These are phyloP conservation scores for Quercus cerris DNA, from an alignment of 306 rosid species.

Conservation along the genomic window DNA sequence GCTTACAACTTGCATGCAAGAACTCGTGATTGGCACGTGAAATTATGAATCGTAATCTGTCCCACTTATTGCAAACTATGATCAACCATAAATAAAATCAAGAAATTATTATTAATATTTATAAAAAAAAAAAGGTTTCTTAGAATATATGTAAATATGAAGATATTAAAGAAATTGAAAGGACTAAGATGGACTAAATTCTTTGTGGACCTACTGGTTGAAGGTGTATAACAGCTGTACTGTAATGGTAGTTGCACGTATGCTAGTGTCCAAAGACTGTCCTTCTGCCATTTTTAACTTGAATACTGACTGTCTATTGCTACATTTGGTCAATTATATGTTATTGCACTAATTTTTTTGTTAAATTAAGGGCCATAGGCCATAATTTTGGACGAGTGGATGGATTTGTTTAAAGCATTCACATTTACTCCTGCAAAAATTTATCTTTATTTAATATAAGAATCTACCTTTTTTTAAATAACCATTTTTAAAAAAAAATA, in stretches of 20 bases:
- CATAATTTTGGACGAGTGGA: too few species aligned
- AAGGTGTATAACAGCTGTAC: slow-evolving; percentile 4
- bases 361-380: too few species aligned
- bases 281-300: neutral
- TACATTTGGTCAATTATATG: too few species aligned
- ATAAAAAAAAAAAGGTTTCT: neutral
- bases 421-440: too few species aligned
- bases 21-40: slow-evolving; percentile 26
- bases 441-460: too few species aligned
- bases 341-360: too few species aligned
- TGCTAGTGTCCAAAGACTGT: neutral
- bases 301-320: neutral
- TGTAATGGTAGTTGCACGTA: neutral
- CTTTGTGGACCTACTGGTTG: neutral
- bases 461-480: too few species aligned
- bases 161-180: neutral
- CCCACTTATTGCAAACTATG: neutral
- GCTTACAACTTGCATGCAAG: neutral
- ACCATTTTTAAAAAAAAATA: too few species aligned
- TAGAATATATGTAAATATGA: neutral
- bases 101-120: neutral
- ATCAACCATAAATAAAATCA: neutral
- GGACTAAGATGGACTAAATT: neutral
- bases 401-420: too few species aligned
- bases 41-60: slow-evolving; percentile 13